Base-by-base conservation (phyloP, 1,284 basidiomycete genomes). In the Ustilago cynodontis region DNA sequence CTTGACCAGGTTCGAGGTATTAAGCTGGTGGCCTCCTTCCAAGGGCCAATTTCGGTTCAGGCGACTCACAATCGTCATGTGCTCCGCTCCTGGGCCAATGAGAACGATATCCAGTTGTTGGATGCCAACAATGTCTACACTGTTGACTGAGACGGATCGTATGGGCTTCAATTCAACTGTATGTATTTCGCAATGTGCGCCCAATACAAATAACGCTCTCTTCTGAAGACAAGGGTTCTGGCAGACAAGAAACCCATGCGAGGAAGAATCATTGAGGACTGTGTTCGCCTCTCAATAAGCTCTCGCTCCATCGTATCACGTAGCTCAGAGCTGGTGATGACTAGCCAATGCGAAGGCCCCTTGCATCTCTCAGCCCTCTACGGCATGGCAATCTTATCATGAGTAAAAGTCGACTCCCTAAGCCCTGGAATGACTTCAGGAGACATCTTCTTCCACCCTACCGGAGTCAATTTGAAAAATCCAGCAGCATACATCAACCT, bases 21-120 rank as follows among this genome's bases (percentile, higher is more conserved):
- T 26, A 39, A 52, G 1, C 10, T 68, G 1, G 59, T 58, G 6
- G 20, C 35, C 20, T 62, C 59, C 20, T 68, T 68, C 26, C 54
- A 68, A 18, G 65, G 29, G 18, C 65, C 65, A 3, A 16, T 68
- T 16, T 18, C 14, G 26, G 10, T 22, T 1, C 65, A 62, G 26
- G 18, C 28, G 0, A n/a, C 31, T 0, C 41, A 54, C 31, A 52
- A 68, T 2, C 47, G 43, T 13, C 22, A 28, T 3, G 49, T 35
- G 0, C 18, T 68, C 39, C 31, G 33, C 39, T n/a, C 14, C 5
- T 68, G 65, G 65, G 59, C 59, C 5, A 31, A 33, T 18, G 50
- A 26, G 33, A 54, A 58, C 49, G 16, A 18, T 13, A 54, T 68
- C 20, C 50, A 26, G 13, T 24, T 68, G 18, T 29, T 68, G 24